A percentile compares a stretch with the other conserved stretches of the same genome.
phyloP scores from a whole-genome alignment of 179 eudicot species.

The Patellifolia procumbens region DNA sequence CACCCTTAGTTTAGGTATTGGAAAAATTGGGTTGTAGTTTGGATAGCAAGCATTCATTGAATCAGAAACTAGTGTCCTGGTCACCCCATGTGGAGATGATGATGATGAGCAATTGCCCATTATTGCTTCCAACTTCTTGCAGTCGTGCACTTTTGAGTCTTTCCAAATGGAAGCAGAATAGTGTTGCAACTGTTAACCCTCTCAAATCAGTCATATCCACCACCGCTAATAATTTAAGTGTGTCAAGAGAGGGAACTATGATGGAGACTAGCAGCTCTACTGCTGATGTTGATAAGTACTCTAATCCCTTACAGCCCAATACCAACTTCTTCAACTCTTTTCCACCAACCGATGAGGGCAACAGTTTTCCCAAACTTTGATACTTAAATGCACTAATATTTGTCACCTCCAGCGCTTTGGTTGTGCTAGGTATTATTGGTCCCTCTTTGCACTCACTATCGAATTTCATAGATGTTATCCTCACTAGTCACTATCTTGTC shows the following conservation, averaged over 20 bases:
- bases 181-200: too few relatives aligned
- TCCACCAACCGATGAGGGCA: not conserved
- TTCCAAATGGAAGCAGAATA: not conserved
- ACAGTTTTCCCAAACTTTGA: not conserved
- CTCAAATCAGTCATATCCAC: not conserved
- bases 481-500: not conserved
- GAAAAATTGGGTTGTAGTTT: too few relatives aligned
- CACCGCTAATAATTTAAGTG: not conserved
- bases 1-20: too few relatives aligned
- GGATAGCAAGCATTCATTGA: too few relatives aligned
- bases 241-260: not conserved
- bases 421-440: not conserved
- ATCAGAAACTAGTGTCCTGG: too few relatives aligned
- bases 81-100: too few relatives aligned
- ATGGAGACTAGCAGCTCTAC: too few relatives aligned
- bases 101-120: too few relatives aligned
- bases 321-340: not conserved
- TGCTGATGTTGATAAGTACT: not conserved
- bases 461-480: too few relatives aligned
- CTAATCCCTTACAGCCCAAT: not conserved
- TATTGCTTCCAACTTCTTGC: too few relatives aligned
- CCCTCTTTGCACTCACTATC: too few relatives aligned
- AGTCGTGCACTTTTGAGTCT: too few relatives aligned
- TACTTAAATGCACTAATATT: not conserved
- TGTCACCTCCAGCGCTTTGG: not conserved